Percentiles rank a stretch among this genome's conserved stretches.
These are phyloP conservation scores for Cydonia oblonga DNA, from an alignment of 331 rosid species.

Conservation along the genomic window DNA sequence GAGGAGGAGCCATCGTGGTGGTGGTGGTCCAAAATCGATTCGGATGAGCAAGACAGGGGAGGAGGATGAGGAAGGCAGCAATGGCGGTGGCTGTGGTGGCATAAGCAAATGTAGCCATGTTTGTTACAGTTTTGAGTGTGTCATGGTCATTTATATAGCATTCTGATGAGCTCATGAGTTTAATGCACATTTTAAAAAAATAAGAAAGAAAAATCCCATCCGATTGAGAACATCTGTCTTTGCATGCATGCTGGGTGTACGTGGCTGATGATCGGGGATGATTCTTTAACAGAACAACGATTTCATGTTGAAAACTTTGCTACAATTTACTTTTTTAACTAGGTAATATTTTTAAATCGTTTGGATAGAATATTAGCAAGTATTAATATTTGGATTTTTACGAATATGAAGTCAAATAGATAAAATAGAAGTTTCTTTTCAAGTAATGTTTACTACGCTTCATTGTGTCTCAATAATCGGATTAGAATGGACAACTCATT, in stretches of 20 bases:
- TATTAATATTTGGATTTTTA: too few species aligned
- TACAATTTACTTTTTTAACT: too few species aligned
- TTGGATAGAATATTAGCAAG: not conserved
- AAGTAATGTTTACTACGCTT: too few species aligned
- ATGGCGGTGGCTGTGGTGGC: not conserved
- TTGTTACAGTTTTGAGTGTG: not conserved
- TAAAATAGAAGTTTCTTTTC: too few species aligned
- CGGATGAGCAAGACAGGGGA: conserved; percentile 6
- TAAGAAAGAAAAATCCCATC: not conserved
- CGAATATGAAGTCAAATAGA: too few species aligned
- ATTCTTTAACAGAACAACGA: not conserved
- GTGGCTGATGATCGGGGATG: not conserved
- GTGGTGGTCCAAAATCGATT: not conserved
- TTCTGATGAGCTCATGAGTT: not conserved
- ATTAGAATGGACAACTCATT: not conserved
- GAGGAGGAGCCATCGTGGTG: not conserved
- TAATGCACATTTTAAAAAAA: not conserved
- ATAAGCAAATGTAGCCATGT: not conserved
- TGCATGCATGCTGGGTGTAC: not conserved
- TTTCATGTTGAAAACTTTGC: not conserved
- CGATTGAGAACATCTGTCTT: not conserved
- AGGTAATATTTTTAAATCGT: not conserved
- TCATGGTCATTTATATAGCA: not conserved
- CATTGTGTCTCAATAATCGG: too few species aligned
- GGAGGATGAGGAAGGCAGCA: not conserved